Evolutionary conservation across 371 early-diverging fungal genomes (phyloP).

Genomic region (Ecytonucleospora hepatopenaei): DNA sequence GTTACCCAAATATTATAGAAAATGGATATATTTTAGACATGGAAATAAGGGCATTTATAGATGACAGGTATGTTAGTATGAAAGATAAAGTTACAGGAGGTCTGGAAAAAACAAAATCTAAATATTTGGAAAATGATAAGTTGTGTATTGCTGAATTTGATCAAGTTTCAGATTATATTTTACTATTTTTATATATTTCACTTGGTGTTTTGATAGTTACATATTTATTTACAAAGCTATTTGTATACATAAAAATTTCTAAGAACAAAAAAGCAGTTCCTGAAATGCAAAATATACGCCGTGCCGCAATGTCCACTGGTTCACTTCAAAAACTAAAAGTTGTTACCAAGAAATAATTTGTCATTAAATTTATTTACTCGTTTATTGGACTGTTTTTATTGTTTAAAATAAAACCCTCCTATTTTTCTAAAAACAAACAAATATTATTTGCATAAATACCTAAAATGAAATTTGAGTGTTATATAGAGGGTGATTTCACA

Average conservation of each 20-base stretch:
- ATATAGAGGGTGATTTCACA: too few species aligned
- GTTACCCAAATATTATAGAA: neutral
- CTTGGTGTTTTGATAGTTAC: neutral
- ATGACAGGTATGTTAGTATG: neutral
- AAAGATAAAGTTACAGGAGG: neutral
- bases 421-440: too few species aligned
- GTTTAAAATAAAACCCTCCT: too few species aligned
- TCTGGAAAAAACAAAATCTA: too few species aligned
- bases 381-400: too few species aligned
- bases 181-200: neutral
- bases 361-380: too few species aligned
- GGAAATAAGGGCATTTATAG: neutral
- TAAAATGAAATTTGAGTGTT: too few species aligned
- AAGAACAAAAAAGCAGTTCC: neutral
- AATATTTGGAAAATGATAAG: too few species aligned
- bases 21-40: neutral
- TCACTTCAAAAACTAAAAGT: neutral
- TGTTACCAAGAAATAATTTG: neutral
- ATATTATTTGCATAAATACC: too few species aligned
- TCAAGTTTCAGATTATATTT: neutral
- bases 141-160: neutral
- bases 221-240: neutral
- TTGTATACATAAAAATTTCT: neutral
- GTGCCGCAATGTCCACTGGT: neutral
- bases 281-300: neutral